Conservation (phyloP, 306 rosid species). For the Hylodesmum podocarpum region DNA sequence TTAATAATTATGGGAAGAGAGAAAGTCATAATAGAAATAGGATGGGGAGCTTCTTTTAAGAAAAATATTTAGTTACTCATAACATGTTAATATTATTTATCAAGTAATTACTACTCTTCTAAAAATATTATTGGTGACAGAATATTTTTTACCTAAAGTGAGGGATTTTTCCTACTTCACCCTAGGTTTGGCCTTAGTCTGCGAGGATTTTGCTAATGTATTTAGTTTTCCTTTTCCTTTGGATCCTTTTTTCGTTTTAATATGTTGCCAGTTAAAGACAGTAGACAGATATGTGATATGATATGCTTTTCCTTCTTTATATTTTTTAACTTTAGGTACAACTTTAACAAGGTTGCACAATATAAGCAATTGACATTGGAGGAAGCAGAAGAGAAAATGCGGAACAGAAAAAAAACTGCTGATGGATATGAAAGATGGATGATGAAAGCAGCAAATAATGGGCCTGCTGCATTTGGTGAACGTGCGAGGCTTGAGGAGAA, state of each 20-base stretch:
- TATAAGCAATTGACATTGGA: slow-evolving; percentile 80
- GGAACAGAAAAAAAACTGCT: slow-evolving; percentile 73
- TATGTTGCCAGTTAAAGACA: background rate
- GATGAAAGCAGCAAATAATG: slow-evolving; percentile 87
- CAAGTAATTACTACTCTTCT: background rate
- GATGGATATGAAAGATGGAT: slow-evolving; percentile 94
- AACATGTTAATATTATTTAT: background rate
- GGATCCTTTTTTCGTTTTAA: background rate
- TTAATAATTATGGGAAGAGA: no score
- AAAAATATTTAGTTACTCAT: no score
- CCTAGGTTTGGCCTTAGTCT: background rate
- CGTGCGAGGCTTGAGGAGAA: slow-evolving; percentile 55
- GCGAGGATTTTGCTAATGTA: background rate
- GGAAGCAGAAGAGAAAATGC: slow-evolving; percentile 96
- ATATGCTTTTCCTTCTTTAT: background rate
- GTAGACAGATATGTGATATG: background rate
- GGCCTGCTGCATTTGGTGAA: slow-evolving; percentile 74
- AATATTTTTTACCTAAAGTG: background rate
- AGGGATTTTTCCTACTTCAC: background rate
- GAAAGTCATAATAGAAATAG: no score
- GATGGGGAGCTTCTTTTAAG: no score
- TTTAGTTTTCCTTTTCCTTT: background rate
- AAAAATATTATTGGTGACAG: background rate
- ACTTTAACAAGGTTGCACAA: slow-evolving; percentile 82
- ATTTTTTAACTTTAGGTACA: slow-evolving; percentile 52